Evolutionary conservation across 2,329 filamentous ascomycete genomes (phyloP).

Genomic region (Aspergillus brasiliensis): DNA sequence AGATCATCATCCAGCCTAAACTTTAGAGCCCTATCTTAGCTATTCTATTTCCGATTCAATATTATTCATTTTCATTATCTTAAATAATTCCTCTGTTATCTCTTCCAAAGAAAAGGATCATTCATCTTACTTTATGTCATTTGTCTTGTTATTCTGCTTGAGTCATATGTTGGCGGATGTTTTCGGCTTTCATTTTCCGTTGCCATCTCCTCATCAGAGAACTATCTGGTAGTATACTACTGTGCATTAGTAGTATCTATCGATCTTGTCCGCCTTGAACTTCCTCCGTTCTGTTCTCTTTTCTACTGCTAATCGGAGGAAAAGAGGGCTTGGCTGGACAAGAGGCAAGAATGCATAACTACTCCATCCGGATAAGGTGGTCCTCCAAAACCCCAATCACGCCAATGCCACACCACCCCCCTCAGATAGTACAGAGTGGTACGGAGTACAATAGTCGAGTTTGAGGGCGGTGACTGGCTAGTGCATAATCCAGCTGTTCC

Average conservation of each 20-base stretch:
- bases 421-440: not conserved
- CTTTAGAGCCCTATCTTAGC: not conserved
- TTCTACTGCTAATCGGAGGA: not conserved
- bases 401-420: not conserved
- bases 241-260: too few relatives aligned
- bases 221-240: too few relatives aligned
- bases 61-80: not conserved
- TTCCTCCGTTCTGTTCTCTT: not conserved
- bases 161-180: not conserved
- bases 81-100: not conserved
- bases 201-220: too few relatives aligned
- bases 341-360: not conserved
- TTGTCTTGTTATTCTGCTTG: not conserved
- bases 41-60: not conserved
- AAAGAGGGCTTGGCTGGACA: constrained; percentile 1
- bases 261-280: too few relatives aligned
- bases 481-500: too few relatives aligned
- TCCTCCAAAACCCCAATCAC: not conserved
- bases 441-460: too few relatives aligned
- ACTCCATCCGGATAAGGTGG: not conserved
- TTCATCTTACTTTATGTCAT: not conserved
- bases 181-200: too few relatives aligned
- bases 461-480: too few relatives aligned
- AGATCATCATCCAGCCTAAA: not conserved
- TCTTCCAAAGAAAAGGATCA: not conserved